Evolutionary conservation across 306 rosid species (phyloP), one percentile per base, ranked within the genome.

Genomic region (Cyclanthera cordifolia): DNA sequence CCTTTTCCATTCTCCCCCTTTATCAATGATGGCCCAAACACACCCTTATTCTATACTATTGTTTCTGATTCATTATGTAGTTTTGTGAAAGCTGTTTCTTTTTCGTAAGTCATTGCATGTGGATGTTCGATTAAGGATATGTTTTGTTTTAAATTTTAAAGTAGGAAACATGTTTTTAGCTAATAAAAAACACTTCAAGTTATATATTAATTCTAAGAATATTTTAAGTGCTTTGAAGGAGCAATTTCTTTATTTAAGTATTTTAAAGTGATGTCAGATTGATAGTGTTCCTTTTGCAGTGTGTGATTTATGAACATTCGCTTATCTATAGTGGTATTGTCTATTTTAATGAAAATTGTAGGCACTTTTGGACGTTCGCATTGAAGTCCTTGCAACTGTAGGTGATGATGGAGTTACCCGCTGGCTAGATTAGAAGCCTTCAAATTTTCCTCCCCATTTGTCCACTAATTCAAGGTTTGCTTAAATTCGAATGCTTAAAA

Each of bases 401-500:
- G 91, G 91, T 12, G 97, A 88, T 11, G 87, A 83, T 32, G 99
- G 99, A 61, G 82, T 94, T 39, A 90, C 97, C 49, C 97, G 99
- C 76, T 94, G 99, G 99, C 79, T 90, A 67, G 91, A 88, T 74
- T 88, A 81, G 74, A 30, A 53, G 28, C 25, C 65, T 66, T 66
- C 70, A 46, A 66, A 46, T 14, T 66, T 43, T 66, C 53, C 53
- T 45, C 37, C 53, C 37, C 23, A 24, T 45, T 66, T 45, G 53
- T 46, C 53, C 21, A 23, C 70, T 46, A 24, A 66, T 56, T 77
- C 66, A 78, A 69, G 80, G 78, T 74, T 56, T 84, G 87, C 78
- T 69, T 74, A 28, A 60, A 60, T 81, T 61, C 39, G 47, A 82
- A 75, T 71, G 74, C 68, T 24, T 69, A 32, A 67, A 78, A 79